Percentiles rank a stretch among this genome's conserved stretches.
Conservation (phyloP, 1,284 basidiomycete genomes). For the Apiotrichum akiyoshidainum region DNA sequence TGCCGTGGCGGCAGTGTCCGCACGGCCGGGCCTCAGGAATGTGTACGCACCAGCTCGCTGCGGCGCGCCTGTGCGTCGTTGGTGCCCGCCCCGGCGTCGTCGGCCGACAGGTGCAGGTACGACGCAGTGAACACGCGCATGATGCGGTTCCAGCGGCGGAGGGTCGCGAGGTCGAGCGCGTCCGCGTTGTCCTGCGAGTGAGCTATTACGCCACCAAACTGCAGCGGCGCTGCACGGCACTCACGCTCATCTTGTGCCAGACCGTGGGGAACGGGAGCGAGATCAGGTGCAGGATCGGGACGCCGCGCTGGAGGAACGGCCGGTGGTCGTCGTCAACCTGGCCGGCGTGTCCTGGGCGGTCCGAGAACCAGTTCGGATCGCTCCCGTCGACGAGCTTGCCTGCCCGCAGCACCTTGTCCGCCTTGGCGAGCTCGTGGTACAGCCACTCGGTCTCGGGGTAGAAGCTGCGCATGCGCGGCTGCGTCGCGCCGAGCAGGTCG, state of each 20-base stretch:
- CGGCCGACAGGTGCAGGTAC: conserved; percentile 68
- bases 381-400: conserved; percentile 33
- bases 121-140: conserved; percentile 84
- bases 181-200: conserved; percentile 72
- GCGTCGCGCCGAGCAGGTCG: conserved; percentile 75
- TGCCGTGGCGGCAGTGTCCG: too few species aligned
- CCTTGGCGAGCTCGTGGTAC: conserved; percentile 67
- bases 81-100: conserved; percentile 7
- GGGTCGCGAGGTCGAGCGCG: conserved; percentile 78
- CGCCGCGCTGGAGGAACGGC: conserved; percentile 80
- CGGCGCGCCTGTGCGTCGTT: too few species aligned
- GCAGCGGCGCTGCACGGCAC: conserved; percentile 25
- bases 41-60: too few species aligned
- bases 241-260: conserved; percentile 79
- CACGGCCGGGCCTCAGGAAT: too few species aligned
- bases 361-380: conserved; percentile 40
- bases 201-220: too few species aligned
- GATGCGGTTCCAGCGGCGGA: conserved; percentile 85
- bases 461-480: conserved; percentile 70
- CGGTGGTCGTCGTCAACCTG: conserved; percentile 88
- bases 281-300: conserved; percentile 88
- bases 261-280: conserved; percentile 82
- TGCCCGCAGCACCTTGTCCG: conserved; percentile 61
- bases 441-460: conserved; percentile 89
- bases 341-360: conserved; percentile 53